Conservation (phyloP, 2,329 filamentous ascomycete genomes). For the Ophiognomonia clavigignenti-juglandacearum region DNA sequence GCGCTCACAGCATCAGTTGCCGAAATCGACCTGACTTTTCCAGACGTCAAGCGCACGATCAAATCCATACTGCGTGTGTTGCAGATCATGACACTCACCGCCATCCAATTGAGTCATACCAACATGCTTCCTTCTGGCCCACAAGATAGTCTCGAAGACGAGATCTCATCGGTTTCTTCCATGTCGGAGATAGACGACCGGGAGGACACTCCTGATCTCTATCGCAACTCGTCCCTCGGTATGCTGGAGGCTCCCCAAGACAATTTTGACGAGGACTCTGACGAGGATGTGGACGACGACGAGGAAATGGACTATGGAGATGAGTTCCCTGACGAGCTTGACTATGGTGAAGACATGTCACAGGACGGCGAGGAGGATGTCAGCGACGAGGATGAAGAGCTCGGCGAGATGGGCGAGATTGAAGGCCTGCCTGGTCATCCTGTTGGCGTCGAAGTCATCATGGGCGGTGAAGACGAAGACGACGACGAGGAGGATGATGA, state of each 20-base stretch:
- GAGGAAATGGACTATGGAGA: constrained; percentile 86
- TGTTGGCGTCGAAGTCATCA: constrained; percentile 68
- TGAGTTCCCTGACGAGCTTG: constrained; percentile 88
- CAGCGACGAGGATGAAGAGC: constrained; percentile 78
- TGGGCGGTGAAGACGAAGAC: constrained; percentile 65
- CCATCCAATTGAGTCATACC: constrained; percentile 76
- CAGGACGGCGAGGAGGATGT: constrained; percentile 80
- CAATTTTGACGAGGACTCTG: constrained; percentile 67
- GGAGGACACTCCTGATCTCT: constrained; percentile 94
- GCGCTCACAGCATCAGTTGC: constrained; percentile 88
- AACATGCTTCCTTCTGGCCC: constrained; percentile 64
- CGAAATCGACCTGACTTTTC: constrained; percentile 93
- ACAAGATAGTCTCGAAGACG: constrained; percentile 71
- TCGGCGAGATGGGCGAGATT: constrained; percentile 79
- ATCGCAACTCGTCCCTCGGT: constrained; percentile 90
- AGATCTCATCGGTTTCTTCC: constrained; percentile 81
- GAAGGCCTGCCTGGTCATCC: constrained; percentile 66
- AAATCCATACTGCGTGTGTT: constrained; percentile 94
- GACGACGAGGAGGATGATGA: constrained; percentile 61
- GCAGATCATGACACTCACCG: constrained; percentile 80
- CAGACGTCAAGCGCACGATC: constrained; percentile 85
- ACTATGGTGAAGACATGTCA: constrained; percentile 75
- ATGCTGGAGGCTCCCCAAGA: constrained; percentile 85
- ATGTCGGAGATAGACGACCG: constrained; percentile 83
- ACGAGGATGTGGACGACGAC: constrained; percentile 65